Evolutionary conservation across 1,284 basidiomycete genomes (phyloP).

Genomic region (Pterulicium gracile): DNA sequence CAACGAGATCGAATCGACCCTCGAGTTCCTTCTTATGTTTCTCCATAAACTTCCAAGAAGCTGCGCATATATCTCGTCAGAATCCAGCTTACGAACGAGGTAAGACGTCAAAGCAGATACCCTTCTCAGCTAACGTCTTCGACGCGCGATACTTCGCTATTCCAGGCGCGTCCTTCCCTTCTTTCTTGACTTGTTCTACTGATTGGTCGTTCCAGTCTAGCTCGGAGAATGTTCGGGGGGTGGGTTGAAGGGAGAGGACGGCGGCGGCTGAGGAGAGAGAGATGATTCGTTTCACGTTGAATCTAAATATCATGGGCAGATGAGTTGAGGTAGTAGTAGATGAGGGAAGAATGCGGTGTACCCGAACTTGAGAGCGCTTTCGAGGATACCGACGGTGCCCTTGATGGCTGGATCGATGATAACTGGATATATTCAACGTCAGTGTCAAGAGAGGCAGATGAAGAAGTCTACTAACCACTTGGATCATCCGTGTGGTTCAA

Average conservation of each 20-base stretch:
- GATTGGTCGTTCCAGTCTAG: conserved; percentile 51
- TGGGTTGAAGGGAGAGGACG: conserved; percentile 26
- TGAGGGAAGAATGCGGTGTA: conserved; percentile 10
- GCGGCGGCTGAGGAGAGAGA: conserved; percentile 53
- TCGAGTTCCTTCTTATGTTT: conserved; percentile 22
- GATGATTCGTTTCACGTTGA: conserved; percentile 46
- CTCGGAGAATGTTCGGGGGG: conserved; percentile 26
- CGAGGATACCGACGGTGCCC: conserved; percentile 29
- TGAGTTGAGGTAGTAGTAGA: background rate
- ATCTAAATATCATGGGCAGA: background rate
- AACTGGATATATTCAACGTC: conserved; percentile 15
- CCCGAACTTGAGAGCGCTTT: conserved; percentile 25
- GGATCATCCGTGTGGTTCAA: conserved; percentile 25
- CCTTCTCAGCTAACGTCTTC: conserved; percentile 36
- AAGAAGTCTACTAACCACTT: conserved; percentile 18
- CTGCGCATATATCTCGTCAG: conserved; percentile 13
- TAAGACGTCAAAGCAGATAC: conserved; percentile 12
- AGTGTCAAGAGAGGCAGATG: background rate
- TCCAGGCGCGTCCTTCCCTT: conserved; percentile 26
- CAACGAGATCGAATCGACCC: conserved; percentile 28
- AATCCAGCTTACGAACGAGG: background rate
- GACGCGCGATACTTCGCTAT: conserved; percentile 29
- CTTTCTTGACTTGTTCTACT: conserved; percentile 29
- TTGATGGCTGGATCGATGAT: conserved; percentile 29
- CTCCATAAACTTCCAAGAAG: conserved; percentile 33